These are phyloP conservation scores for Myxozyma vanderwaltii DNA, from an alignment of 805 yeast species.

Conservation along the genomic window DNA sequence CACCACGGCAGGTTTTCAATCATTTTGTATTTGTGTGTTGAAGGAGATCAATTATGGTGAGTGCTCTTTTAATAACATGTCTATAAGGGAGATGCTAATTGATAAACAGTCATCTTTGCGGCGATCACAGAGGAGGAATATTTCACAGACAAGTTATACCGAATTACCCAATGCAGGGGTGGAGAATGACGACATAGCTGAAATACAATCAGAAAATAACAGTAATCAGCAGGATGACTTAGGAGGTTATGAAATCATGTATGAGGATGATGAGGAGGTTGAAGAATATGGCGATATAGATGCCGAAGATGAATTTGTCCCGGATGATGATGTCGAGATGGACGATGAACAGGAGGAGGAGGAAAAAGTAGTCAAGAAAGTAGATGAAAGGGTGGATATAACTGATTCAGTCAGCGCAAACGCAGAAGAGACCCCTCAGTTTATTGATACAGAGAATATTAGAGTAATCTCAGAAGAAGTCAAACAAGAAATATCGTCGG, in stretches of 20 bases:
- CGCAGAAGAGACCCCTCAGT: too few species aligned
- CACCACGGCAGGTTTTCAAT: too few species aligned
- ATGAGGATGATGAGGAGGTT: conserved; percentile 21
- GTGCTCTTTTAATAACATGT: too few species aligned
- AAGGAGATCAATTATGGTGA: too few species aligned
- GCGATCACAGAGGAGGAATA: too few species aligned
- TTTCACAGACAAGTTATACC: too few species aligned
- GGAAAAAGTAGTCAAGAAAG: background rate
- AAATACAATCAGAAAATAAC: too few species aligned
- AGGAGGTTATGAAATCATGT: conserved; percentile 20
- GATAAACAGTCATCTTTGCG: too few species aligned
- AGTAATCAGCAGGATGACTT: background rate
- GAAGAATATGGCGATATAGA: conserved; percentile 15
- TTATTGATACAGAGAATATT: background rate
- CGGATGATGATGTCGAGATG: background rate
- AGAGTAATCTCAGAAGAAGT: background rate
- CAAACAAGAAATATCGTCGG: background rate
- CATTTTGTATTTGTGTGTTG: too few species aligned
- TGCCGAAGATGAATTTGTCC: conserved; percentile 1
- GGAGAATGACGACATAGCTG: too few species aligned
- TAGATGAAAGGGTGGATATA: background rate
- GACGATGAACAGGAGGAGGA: background rate
- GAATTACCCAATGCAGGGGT: too few species aligned
- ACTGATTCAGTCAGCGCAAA: background rate
- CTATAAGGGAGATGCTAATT: too few species aligned